Conservation (phyloP, 2,329 filamentous ascomycete genomes). For the Colletotrichum paranaense region DNA sequence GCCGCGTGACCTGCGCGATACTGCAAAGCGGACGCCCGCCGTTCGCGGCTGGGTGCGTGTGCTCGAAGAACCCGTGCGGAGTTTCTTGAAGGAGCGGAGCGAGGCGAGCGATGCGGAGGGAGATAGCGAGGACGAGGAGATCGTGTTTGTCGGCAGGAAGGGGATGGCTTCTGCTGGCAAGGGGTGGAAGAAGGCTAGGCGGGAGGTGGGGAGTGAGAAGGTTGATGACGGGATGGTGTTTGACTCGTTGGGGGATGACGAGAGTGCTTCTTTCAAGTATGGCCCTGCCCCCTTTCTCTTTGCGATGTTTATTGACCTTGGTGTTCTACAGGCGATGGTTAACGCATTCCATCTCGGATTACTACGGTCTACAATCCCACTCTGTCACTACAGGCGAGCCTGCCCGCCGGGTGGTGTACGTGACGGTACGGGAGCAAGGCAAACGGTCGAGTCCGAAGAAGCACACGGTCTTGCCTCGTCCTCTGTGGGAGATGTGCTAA, state of each 20-base stretch:
- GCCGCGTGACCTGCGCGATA: slow-evolving; percentile 82
- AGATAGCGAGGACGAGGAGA: slow-evolving; percentile 77
- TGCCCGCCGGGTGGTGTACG: slow-evolving; percentile 82
- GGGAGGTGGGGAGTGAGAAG: slow-evolving; percentile 69
- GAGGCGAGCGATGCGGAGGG: slow-evolving; percentile 55
- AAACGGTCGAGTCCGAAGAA: slow-evolving; percentile 37
- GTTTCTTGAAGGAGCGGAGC: slow-evolving; percentile 72
- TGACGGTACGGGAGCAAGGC: slow-evolving; percentile 72
- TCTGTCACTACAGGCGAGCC: slow-evolving; percentile 80
- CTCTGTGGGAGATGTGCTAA: slow-evolving; percentile 72
- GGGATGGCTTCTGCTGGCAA: slow-evolving; percentile 66
- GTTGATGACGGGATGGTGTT: slow-evolving; percentile 77
- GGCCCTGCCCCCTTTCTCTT: slow-evolving; percentile 44
- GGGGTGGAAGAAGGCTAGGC: slow-evolving; percentile 60
- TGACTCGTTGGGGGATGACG: slow-evolving; percentile 81
- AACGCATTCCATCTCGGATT: slow-evolving; percentile 90
- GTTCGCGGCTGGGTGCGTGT: slow-evolving; percentile 84
- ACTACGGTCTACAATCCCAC: slow-evolving; percentile 89
- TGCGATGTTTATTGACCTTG: slow-evolving; percentile 31
- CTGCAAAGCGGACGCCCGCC: slow-evolving; percentile 82
- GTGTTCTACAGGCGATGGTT: slow-evolving; percentile 80
- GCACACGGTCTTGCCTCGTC: slow-evolving; percentile 62
- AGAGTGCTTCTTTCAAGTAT: slow-evolving; percentile 84
- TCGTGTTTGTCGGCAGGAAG: slow-evolving; percentile 85
- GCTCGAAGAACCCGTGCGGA: slow-evolving; percentile 85